A percentile compares a stretch with the other conserved stretches of the same genome.
phyloP scores from a whole-genome alignment of 768 basidiomycete genomes.

The Naganishia kalamii region DNA sequence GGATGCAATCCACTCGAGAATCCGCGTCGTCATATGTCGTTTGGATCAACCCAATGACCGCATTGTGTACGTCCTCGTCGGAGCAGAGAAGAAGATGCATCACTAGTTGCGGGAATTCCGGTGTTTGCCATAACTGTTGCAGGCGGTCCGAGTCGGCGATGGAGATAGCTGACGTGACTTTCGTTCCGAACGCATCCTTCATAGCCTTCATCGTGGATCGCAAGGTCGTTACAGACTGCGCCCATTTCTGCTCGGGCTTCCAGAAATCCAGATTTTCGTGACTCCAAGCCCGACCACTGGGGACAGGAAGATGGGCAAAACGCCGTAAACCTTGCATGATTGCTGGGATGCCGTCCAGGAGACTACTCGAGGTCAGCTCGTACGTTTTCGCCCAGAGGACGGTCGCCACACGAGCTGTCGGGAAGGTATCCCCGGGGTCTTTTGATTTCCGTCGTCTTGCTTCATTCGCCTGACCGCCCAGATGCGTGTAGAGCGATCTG shows the following conservation, averaged over 20 bases:
- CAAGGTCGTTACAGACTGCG: constrained; percentile 53
- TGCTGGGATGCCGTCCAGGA: constrained; percentile 57
- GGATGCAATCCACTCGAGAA: constrained; percentile 77
- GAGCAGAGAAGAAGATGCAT: constrained; percentile 76
- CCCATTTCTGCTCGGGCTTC: constrained; percentile 35
- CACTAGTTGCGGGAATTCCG: constrained; percentile 58
- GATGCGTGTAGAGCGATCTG: constrained; percentile 32
- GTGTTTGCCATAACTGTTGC: constrained; percentile 55
- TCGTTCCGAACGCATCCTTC: constrained; percentile 59
- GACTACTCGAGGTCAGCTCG: constrained; percentile 55
- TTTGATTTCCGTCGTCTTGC: constrained; percentile 31
- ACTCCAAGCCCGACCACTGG: constrained; percentile 48
- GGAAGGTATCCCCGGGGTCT: constrained; percentile 14
- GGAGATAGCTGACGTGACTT: constrained; percentile 62
- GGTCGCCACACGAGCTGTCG: constrained; percentile 48
- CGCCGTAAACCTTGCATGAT: constrained; percentile 58
- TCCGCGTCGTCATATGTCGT: constrained; percentile 80
- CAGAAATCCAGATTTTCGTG: constrained; percentile 32
- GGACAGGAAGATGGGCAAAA: constrained; percentile 61
- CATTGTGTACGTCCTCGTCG: constrained; percentile 62
- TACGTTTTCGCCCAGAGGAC: constrained; percentile 68
- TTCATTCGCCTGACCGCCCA: constrained; percentile 29
- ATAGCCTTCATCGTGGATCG: constrained; percentile 59
- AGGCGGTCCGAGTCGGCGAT: constrained; percentile 54
- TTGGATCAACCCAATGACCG: constrained; percentile 72